Evolutionary conservation across 805 yeast genomes (phyloP).

Genomic region (Sungouiozyma ichnusensis): DNA sequence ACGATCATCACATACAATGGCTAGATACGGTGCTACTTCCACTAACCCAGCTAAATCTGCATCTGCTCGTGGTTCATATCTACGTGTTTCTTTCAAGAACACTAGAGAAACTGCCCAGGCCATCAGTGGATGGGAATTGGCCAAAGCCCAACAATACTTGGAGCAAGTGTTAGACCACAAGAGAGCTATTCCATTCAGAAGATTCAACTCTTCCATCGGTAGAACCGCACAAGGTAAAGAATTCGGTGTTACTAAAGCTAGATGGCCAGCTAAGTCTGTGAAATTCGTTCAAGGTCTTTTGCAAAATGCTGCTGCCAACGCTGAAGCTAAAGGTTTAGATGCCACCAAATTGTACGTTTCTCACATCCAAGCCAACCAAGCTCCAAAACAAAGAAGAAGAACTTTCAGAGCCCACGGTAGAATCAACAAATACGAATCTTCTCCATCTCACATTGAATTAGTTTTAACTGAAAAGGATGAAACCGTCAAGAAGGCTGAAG

Average conservation of each 20-base stretch:
- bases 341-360: slow-evolving; percentile 85
- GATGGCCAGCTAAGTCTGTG: slow-evolving; percentile 99
- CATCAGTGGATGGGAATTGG: slow-evolving; percentile 94
- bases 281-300: slow-evolving; percentile 89
- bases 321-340: slow-evolving; percentile 98
- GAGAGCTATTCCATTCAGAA: slow-evolving; percentile 99
- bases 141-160: slow-evolving; percentile 91
- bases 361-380: slow-evolving; percentile 99
- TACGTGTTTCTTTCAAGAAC: slow-evolving; percentile 99
- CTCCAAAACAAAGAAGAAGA: slow-evolving; percentile 99
- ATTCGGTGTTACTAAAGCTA: slow-evolving; percentile 98
- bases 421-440: slow-evolving; percentile 97
- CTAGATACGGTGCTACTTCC: slow-evolving; percentile 99
- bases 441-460: slow-evolving; percentile 98
- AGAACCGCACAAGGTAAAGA: slow-evolving; percentile 99
- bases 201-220: slow-evolving; percentile 94
- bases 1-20: slow-evolving; percentile 44
- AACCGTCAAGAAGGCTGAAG: slow-evolving; percentile 84
- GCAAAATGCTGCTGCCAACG: slow-evolving; percentile 97
- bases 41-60: slow-evolving; percentile 99
- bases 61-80: slow-evolving; percentile 98
- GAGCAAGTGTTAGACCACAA: slow-evolving; percentile 94
- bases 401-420: slow-evolving; percentile 99
- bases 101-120: slow-evolving; percentile 99
- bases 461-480: slow-evolving; percentile 92